Percentiles rank a stretch among this genome's conserved stretches.
Evolutionary conservation across 805 yeast species (phyloP).

Genomic region (Saitoella complicata): DNA sequence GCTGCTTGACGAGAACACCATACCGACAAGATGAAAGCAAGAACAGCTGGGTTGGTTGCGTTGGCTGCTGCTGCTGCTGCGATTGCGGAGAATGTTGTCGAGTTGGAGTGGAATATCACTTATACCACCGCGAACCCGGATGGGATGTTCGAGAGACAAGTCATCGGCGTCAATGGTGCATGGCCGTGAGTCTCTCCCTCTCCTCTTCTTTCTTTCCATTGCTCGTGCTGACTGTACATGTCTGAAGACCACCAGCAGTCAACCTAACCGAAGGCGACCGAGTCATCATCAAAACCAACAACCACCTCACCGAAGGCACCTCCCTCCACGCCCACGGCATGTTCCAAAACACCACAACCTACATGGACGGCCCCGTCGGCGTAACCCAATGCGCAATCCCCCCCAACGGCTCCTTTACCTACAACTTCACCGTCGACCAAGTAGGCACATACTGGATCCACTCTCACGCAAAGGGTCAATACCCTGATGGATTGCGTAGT

Average conservation of each 20-base stretch:
- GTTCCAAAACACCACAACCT: slow-evolving; percentile 57
- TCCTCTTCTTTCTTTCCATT: too few relatives aligned
- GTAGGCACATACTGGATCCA: slow-evolving; percentile 95
- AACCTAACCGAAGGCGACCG: slow-evolving; percentile 67
- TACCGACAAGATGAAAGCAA: too few relatives aligned
- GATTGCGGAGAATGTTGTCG: slow-evolving; percentile 15
- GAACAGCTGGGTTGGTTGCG: too few relatives aligned
- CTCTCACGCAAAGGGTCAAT: slow-evolving; percentile 79
- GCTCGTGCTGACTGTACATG: too few relatives aligned
- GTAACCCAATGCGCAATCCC: slow-evolving; percentile 83
- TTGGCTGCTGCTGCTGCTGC: slow-evolving; percentile 8
- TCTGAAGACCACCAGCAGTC: slow-evolving; percentile 58
- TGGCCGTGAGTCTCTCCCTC: slow-evolving; percentile 42
- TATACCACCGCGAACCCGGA: slow-evolving; percentile 38
- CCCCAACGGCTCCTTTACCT: slow-evolving; percentile 56
- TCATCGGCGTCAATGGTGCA: slow-evolving; percentile 48
- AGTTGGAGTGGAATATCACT: slow-evolving; percentile 25
- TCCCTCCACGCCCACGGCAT: slow-evolving; percentile 88
- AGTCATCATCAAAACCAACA: slow-evolving; percentile 52
- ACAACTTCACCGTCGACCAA: slow-evolving; percentile 82
- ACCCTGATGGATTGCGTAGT: slow-evolving; percentile 65
- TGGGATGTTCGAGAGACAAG: slow-evolving; percentile 31
- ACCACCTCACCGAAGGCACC: slow-evolving; percentile 50
- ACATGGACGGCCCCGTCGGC: slow-evolving; percentile 85
- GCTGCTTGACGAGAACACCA: too few relatives aligned